Conservation (phyloP, 1,139 yeast species). For the Arxiozyma telluris region DNA sequence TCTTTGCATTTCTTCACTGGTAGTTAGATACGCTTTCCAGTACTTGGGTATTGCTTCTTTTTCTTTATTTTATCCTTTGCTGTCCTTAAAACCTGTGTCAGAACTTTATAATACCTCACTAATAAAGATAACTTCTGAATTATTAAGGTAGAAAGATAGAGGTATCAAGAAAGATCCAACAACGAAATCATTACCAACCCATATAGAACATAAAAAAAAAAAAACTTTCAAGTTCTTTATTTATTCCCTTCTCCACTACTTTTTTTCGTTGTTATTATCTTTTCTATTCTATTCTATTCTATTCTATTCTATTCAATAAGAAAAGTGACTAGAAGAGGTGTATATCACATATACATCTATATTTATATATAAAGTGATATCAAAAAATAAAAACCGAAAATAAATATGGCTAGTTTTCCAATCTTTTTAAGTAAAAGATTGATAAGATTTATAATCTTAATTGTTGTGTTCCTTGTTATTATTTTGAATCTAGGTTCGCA, state of each 20-base stretch:
- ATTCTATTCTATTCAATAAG: not conserved
- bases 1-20: no score
- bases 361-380: no score
- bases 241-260: not conserved
- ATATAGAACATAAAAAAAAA: not conserved
- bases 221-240: not conserved
- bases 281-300: not conserved
- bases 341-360: no score
- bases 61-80: not conserved
- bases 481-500: conserved; percentile 8
- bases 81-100: no score
- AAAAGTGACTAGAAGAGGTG: not conserved
- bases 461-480: conserved; percentile 4
- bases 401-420: conserved; percentile 8
- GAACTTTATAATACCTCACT: not conserved
- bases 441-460: conserved; percentile 9
- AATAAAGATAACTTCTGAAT: not conserved
- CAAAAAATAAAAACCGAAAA: not conserved
- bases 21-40: no score
- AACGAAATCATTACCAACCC: not conserved
- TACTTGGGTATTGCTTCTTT: no score
- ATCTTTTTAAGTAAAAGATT: conserved; percentile 14
- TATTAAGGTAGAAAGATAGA: not conserved
- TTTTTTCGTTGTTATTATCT: not conserved
- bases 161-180: not conserved